These are phyloP conservation scores for Fusarium albidum DNA, from an alignment of 2,329 filamentous ascomycete genomes.

Conservation along the genomic window DNA sequence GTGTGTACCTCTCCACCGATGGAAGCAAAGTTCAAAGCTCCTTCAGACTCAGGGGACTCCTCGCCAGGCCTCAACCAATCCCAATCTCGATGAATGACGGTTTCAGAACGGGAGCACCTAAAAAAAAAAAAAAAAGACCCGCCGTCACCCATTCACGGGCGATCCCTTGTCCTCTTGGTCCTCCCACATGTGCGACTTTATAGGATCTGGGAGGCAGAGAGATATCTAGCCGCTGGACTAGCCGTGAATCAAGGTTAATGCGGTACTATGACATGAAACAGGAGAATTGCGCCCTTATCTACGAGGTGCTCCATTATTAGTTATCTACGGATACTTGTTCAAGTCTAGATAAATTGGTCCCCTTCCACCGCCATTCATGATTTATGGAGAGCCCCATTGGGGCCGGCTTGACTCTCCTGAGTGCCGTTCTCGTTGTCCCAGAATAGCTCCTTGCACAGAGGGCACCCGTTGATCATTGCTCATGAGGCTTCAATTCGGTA, in stretches of 20 bases:
- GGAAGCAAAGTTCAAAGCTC: background rate
- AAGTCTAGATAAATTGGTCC: too few relatives aligned
- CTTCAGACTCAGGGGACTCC: background rate
- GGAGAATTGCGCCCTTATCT: slow-evolving; percentile 6
- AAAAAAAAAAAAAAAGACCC: slow-evolving; percentile 27
- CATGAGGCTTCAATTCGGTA: slow-evolving; percentile 3
- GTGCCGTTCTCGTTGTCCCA: too few relatives aligned
- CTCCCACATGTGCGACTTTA: slow-evolving; percentile 13
- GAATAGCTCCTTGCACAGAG: too few relatives aligned
- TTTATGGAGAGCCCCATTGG: slow-evolving; percentile 12
- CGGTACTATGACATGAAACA: slow-evolving; percentile 24
- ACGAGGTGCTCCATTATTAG: too few relatives aligned
- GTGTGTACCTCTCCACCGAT: background rate
- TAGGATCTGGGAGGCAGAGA: slow-evolving; percentile 6
- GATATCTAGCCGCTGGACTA: slow-evolving; percentile 11
- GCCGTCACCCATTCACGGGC: slow-evolving; percentile 12
- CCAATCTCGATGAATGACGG: slow-evolving; percentile 14
- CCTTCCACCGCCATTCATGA: slow-evolving; percentile 14
- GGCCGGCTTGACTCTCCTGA: background rate
- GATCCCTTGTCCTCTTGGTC: slow-evolving; percentile 4
- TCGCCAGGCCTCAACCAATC: slow-evolving; percentile 28
- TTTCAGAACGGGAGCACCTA: slow-evolving; percentile 24
- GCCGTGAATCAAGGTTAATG: background rate
- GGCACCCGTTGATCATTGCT: slow-evolving; percentile 16
- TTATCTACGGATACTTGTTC: too few relatives aligned